These are phyloP conservation scores for Blastomyces silverae DNA, from an alignment of 2,329 filamentous ascomycete species.

Conservation along the genomic window DNA sequence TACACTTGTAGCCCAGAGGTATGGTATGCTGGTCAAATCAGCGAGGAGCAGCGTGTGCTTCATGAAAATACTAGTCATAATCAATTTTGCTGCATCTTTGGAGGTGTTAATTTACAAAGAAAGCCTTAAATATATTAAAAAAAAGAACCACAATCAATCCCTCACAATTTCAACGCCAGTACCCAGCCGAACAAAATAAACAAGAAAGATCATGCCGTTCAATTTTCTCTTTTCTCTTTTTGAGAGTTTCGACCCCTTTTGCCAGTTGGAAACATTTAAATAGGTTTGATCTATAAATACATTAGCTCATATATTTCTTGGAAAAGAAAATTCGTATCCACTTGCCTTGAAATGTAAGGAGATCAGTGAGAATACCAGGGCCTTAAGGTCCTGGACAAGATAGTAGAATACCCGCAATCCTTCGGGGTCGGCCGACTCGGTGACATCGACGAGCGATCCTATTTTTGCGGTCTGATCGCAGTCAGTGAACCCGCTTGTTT, in stretches of 20 bases:
- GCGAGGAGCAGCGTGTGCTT: neutral
- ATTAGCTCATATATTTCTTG: conserved; percentile 23
- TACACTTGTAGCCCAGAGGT: neutral
- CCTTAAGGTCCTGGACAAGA: conserved; percentile 93
- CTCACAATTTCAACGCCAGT: conserved; percentile 8
- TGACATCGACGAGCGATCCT: conserved; percentile 91
- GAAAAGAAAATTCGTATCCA: conserved; percentile 13
- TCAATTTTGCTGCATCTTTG: neutral
- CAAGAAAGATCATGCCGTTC: conserved; percentile 5
- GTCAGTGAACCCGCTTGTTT: neutral
- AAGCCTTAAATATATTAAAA: neutral
- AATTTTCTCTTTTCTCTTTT: neutral
- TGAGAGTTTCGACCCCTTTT: neutral
- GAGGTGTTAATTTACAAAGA: conserved; percentile 8
- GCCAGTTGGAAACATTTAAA: conserved; percentile 31
- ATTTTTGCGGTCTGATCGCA: conserved; percentile 82
- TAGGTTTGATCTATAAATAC: conserved; percentile 43
- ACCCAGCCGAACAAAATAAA: neutral
- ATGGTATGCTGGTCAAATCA: neutral
- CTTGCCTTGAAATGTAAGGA: conserved; percentile 88
- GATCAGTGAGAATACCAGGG: conserved; percentile 91
- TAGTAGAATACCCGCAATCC: conserved; percentile 98
- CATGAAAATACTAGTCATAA: neutral
- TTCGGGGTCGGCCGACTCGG: conserved; percentile 91
- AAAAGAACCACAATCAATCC: neutral